These are phyloP conservation scores for Yarrowia deformans DNA, from an alignment of 805 yeast genomes.

Conservation along the genomic window DNA sequence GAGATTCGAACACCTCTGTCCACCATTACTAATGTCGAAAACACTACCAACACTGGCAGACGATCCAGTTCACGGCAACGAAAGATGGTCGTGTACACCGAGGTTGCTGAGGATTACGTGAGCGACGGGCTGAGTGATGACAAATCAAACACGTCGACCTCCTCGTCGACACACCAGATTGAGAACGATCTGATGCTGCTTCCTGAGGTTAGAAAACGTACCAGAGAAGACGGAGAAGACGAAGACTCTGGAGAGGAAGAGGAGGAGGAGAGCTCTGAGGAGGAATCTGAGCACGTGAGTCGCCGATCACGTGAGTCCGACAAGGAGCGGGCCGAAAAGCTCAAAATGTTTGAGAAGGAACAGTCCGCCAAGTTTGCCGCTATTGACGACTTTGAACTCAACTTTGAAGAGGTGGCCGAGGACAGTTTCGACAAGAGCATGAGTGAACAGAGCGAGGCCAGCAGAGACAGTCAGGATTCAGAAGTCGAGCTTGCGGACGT, in stretches of 20 bases:
- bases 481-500: conserved; percentile 16
- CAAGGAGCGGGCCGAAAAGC: conserved; percentile 1
- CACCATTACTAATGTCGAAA: conserved; percentile 4
- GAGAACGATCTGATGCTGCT: conserved; percentile 14
- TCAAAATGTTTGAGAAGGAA: conserved; percentile 1
- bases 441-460: conserved; percentile 5
- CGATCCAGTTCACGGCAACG: background rate
- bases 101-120: background rate
- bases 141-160: background rate
- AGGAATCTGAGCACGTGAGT: background rate
- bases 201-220: background rate
- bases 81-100: background rate
- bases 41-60: background rate
- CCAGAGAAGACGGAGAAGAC: background rate
- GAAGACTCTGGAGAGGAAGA: background rate
- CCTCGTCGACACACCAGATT: conserved; percentile 12
- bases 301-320: conserved; percentile 3
- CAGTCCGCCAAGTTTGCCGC: conserved; percentile 41
- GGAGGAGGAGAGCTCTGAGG: background rate
- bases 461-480: background rate
- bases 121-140: background rate
- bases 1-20: conserved; percentile 4
- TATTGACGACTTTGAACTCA: conserved; percentile 42
- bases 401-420: conserved; percentile 30
- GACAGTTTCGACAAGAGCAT: conserved; percentile 19